These are phyloP conservation scores for Wickerhamiella lipophila DNA, from an alignment of 805 yeast genomes.

Conservation along the genomic window DNA sequence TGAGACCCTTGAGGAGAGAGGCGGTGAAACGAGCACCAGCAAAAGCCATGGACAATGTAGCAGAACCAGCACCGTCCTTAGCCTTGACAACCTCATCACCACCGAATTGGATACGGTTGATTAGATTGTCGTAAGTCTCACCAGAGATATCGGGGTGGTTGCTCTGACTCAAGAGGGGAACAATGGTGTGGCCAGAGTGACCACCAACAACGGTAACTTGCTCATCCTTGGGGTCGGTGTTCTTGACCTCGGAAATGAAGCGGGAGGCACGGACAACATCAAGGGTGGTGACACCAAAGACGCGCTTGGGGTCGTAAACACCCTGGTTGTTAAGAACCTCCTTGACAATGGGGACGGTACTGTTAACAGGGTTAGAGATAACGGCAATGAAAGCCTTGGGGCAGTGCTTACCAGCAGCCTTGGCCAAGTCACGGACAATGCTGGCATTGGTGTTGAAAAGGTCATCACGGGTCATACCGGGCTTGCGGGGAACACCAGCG, in stretches of 20 bases:
- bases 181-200: constrained; percentile 93
- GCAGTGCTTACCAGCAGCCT: constrained; percentile 65
- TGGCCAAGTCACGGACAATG: constrained; percentile 84
- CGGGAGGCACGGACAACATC: constrained; percentile 84
- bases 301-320: constrained; percentile 79
- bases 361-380: constrained; percentile 93
- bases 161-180: constrained; percentile 80
- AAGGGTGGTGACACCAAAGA: constrained; percentile 93
- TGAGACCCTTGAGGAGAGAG: constrained; percentile 33
- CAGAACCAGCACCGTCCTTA: constrained; percentile 88
- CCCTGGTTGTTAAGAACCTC: constrained; percentile 79
- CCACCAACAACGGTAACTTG: constrained; percentile 87
- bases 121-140: constrained; percentile 52
- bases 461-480: constrained; percentile 98
- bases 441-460: constrained; percentile 92
- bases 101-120: constrained; percentile 88
- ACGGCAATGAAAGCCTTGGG: constrained; percentile 75
- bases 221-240: constrained; percentile 65
- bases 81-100: constrained; percentile 94
- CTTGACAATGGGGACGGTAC: constrained; percentile 92
- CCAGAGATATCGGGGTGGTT: constrained; percentile 43
- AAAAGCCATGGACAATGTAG: constrained; percentile 86
- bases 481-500: constrained; percentile 97
- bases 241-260: constrained; percentile 61
- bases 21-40: constrained; percentile 77